These are phyloP conservation scores for Penicillium waksmanii DNA, from an alignment of 495 filamentous ascomycete species.

Conservation along the genomic window DNA sequence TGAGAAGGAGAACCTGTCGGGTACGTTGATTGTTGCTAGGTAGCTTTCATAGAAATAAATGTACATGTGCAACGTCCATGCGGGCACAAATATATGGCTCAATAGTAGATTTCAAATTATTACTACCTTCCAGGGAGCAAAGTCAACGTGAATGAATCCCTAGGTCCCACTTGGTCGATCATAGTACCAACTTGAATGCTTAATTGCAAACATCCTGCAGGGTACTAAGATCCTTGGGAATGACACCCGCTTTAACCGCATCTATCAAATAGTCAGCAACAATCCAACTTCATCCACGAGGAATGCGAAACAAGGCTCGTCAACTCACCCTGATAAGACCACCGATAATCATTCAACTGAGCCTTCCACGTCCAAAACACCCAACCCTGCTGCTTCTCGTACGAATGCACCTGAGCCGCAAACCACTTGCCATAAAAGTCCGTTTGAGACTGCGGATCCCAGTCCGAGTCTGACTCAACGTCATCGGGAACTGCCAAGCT, in stretches of 20 bases:
- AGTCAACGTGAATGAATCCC: background rate
- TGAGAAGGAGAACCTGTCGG: too few relatives aligned
- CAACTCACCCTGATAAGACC: slow-evolving; percentile 55
- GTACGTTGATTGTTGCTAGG: too few relatives aligned
- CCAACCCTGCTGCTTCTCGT: slow-evolving; percentile 63
- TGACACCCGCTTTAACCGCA: slow-evolving; percentile 52
- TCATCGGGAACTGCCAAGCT: slow-evolving; percentile 51
- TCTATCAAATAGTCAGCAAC: slow-evolving; percentile 23
- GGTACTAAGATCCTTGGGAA: slow-evolving; percentile 45
- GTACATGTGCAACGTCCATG: too few relatives aligned
- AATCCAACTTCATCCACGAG: background rate
- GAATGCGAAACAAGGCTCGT: background rate
- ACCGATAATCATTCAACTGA: slow-evolving; percentile 59
- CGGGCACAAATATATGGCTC: too few relatives aligned
- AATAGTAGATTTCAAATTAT: too few relatives aligned
- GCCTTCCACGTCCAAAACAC: slow-evolving; percentile 68
- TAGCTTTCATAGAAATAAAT: too few relatives aligned
- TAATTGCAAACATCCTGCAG: slow-evolving; percentile 14
- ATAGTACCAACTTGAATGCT: background rate
- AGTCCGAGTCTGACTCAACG: slow-evolving; percentile 48
- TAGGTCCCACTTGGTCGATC: background rate
- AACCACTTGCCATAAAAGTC: slow-evolving; percentile 62
- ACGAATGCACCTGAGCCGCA: slow-evolving; percentile 60
- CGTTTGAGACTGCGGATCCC: slow-evolving; percentile 47
- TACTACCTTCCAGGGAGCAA: too few relatives aligned